These are phyloP conservation scores for Ceratobasidium sp. DNA, from an alignment of 1,284 basidiomycete genomes.

Conservation along the genomic window DNA sequence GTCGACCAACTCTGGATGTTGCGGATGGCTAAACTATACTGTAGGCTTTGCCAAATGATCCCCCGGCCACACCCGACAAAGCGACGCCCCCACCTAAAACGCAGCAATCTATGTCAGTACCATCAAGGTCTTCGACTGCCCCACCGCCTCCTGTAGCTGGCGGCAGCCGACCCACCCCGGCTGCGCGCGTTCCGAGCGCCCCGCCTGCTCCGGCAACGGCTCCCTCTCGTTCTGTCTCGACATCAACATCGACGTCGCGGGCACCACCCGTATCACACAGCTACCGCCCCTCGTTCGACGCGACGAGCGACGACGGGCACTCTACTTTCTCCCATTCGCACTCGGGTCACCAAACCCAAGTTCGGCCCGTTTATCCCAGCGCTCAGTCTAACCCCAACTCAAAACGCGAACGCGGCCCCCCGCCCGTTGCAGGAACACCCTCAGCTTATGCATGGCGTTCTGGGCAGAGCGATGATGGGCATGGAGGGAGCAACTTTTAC, in stretches of 20 bases:
- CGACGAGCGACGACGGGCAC: slow-evolving; percentile 23
- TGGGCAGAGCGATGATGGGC: slow-evolving; percentile 36
- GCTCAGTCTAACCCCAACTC: not conserved
- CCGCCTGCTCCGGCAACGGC: not conserved
- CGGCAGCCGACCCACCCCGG: not conserved
- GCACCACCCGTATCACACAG: not conserved
- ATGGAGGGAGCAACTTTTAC: slow-evolving; percentile 36
- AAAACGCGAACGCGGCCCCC: slow-evolving; percentile 34
- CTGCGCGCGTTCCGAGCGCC: not conserved
- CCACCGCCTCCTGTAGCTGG: not conserved
- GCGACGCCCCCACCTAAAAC: not conserved
- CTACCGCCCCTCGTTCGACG: slow-evolving; percentile 27
- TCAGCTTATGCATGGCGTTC: slow-evolving; percentile 39
- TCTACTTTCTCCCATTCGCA: slow-evolving; percentile 29
- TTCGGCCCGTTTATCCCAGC: not conserved
- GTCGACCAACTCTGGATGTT: not conserved
- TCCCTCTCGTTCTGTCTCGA: slow-evolving; percentile 5
- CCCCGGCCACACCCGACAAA: not conserved
- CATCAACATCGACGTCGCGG: slow-evolving; percentile 7
- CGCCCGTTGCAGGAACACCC: slow-evolving; percentile 31
- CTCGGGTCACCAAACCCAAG: slow-evolving; percentile 6
- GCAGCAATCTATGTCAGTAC: not conserved
- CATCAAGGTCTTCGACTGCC: slow-evolving; percentile 17
- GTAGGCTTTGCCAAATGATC: not conserved
- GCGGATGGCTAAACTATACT: not conserved